Evolutionary conservation across 129 eudicot genomes (phyloP).

Genomic region (Artemisia annua): DNA sequence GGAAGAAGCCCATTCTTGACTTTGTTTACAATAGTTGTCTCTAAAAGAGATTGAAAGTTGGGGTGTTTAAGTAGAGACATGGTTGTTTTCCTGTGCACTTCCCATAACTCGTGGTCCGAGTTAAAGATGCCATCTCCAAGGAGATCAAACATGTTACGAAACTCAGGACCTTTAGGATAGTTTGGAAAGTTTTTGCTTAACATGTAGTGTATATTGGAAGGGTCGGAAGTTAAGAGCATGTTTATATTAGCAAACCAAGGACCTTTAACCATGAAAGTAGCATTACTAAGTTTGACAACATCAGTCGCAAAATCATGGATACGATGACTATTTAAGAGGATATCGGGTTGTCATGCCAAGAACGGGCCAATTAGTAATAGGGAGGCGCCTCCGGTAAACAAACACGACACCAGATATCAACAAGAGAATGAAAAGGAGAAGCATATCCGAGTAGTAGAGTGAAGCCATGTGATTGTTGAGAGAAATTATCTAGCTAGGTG

Average conservation of each 20-base stretch:
- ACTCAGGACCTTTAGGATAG: background rate
- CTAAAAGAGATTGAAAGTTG: constrained; percentile 16
- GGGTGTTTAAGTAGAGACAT: constrained; percentile 26
- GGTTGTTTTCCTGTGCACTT: constrained; percentile 39
- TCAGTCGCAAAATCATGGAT: constrained; percentile 42
- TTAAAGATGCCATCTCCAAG: constrained; percentile 54
- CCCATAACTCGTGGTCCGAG: constrained; percentile 46
- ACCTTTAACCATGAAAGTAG: constrained; percentile 42
- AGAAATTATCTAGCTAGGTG: too few relatives aligned
- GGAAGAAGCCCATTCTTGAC: constrained; percentile 47
- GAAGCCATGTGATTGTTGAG: constrained; percentile 13
- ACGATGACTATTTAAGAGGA: constrained; percentile 38
- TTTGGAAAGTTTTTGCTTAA: constrained; percentile 8
- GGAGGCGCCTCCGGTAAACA: background rate
- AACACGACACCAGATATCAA: background rate
- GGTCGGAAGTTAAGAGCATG: constrained; percentile 43
- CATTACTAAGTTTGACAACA: constrained; percentile 15
- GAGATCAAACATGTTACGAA: constrained; percentile 41
- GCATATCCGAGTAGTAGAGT: background rate
- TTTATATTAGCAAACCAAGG: constrained; percentile 49
- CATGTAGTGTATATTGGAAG: constrained; percentile 51
- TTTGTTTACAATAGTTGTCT: constrained; percentile 22
- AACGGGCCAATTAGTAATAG: constrained; percentile 49
- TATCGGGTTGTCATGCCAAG: constrained; percentile 41
- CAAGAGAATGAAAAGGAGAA: constrained; percentile 4